These are phyloP conservation scores for Phaeosphaeria sp. DNA, from an alignment of 2,329 filamentous ascomycete species.

Conservation along the genomic window DNA sequence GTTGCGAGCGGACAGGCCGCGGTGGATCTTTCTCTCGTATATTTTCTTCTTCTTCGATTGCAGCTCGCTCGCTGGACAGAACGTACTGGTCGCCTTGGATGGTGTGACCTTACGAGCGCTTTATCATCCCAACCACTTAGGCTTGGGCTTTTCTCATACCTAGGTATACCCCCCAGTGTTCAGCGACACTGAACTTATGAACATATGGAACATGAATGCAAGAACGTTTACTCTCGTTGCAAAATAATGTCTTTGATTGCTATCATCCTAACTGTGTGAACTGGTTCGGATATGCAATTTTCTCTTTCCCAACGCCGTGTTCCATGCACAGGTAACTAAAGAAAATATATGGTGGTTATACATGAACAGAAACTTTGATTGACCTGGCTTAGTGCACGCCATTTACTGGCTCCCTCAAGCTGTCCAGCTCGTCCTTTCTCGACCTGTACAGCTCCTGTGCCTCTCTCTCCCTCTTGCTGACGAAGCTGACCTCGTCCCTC, in stretches of 20 bases:
- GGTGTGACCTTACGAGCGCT: not conserved
- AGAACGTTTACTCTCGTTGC: not conserved
- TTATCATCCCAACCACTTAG: not conserved
- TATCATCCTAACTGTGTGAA: not conserved
- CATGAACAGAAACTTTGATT: not conserved
- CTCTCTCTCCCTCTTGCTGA: slow-evolving; percentile 83
- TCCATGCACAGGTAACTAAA: slow-evolving; percentile 5
- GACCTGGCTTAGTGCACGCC: slow-evolving; percentile 38
- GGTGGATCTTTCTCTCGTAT: not conserved
- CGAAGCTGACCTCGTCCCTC: slow-evolving; percentile 81
- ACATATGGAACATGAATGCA: not conserved
- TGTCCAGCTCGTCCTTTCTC: slow-evolving; percentile 78
- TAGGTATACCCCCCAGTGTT: slow-evolving; percentile 3
- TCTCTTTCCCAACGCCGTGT: slow-evolving; percentile 11
- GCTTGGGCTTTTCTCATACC: not conserved
- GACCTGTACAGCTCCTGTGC: slow-evolving; percentile 85
- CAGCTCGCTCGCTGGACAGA: not conserved
- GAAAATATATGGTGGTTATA: not conserved
- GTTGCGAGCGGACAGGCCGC: not conserved
- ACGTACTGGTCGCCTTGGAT: not conserved
- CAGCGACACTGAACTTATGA: not conserved
- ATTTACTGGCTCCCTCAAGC: slow-evolving; percentile 54
- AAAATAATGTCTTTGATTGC: not conserved
- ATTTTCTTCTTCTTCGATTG: slow-evolving; percentile 1
- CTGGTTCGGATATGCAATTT: slow-evolving; percentile 2